A percentile compares a stretch with the other conserved stretches of the same genome.
Conservation (phyloP, 176 grass and related monocot genomes). For the Bothriochloa decipiens region DNA sequence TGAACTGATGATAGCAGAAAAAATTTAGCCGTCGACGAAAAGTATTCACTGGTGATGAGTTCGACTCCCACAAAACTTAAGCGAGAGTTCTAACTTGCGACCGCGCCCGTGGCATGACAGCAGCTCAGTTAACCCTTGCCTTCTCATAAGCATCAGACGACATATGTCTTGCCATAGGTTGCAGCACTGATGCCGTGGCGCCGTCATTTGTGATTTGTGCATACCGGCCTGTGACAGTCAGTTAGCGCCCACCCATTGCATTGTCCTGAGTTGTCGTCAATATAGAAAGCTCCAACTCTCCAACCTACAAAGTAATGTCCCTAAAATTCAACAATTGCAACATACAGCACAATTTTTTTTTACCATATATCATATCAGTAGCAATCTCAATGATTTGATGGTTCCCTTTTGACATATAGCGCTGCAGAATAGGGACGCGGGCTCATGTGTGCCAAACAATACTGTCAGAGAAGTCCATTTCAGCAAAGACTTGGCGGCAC, state of each 20-base stretch:
- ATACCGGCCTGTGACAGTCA: not conserved
- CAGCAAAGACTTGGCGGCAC: not conserved
- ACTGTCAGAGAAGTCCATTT: constrained; percentile 18
- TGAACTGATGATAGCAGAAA: no score
- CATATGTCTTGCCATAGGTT: not conserved
- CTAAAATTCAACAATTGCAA: not conserved
- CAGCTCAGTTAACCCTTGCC: no score
- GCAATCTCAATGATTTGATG: not conserved
- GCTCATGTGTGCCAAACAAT: not conserved
- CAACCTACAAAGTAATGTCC: not conserved
- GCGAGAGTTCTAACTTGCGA: no score
- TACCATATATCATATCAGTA: not conserved
- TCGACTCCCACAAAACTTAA: no score
- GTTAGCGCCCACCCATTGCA: not conserved
- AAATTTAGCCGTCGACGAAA: no score
- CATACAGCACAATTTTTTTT: not conserved
- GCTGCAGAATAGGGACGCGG: not conserved
- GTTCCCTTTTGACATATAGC: not conserved
- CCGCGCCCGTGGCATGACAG: no score
- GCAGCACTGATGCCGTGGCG: not conserved
- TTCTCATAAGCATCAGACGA: no score
- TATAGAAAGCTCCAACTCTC: not conserved
- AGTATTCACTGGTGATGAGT: no score
- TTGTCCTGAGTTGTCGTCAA: not conserved
- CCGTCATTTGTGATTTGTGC: not conserved